Evolutionary conservation across 306 rosid genomes (phyloP).

Genomic region (Begonia peltatifolia): DNA sequence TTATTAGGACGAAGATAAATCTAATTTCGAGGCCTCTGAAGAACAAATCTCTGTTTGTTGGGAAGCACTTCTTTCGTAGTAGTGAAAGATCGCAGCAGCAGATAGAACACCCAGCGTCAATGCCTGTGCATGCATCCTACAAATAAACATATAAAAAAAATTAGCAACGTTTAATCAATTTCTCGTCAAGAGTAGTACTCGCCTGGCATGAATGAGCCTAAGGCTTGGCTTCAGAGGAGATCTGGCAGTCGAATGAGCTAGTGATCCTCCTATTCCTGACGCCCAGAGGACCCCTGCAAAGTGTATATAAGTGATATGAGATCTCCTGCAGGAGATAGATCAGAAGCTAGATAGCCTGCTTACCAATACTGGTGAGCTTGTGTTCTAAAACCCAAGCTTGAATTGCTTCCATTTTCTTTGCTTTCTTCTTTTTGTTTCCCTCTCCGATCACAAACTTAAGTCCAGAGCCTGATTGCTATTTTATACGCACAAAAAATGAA

Average conservation of each 20-base stretch:
- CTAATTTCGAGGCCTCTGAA: too few species aligned
- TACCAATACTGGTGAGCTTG: slow-evolving; percentile 73
- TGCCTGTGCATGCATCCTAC: slow-evolving; percentile 82
- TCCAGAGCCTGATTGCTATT: too few species aligned
- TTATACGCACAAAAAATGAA: too few species aligned
- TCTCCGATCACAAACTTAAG: too few species aligned
- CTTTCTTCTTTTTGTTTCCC: not conserved
- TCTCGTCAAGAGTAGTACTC: not conserved
- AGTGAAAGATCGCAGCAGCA: slow-evolving; percentile 64
- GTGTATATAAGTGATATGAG: slow-evolving; percentile 1
- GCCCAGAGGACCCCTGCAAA: slow-evolving; percentile 61
- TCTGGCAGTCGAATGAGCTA: slow-evolving; percentile 30
- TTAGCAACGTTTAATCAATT: not conserved
- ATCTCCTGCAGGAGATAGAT: not conserved
- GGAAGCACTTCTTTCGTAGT: slow-evolving; percentile 22
- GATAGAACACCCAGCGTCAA: slow-evolving; percentile 67
- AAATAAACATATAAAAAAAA: not conserved
- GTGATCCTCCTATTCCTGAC: slow-evolving; percentile 61
- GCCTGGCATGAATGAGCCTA: slow-evolving; percentile 83
- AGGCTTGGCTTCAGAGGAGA: slow-evolving; percentile 72
- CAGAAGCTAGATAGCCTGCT: not conserved
- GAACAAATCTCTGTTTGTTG: not conserved
- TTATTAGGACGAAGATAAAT: slow-evolving; percentile 7
- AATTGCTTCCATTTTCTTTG: slow-evolving; percentile 40
- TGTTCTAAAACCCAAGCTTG: slow-evolving; percentile 62